phyloP scores from a whole-genome alignment of 148 eudicot genomes.

The Cornus controversa region DNA sequence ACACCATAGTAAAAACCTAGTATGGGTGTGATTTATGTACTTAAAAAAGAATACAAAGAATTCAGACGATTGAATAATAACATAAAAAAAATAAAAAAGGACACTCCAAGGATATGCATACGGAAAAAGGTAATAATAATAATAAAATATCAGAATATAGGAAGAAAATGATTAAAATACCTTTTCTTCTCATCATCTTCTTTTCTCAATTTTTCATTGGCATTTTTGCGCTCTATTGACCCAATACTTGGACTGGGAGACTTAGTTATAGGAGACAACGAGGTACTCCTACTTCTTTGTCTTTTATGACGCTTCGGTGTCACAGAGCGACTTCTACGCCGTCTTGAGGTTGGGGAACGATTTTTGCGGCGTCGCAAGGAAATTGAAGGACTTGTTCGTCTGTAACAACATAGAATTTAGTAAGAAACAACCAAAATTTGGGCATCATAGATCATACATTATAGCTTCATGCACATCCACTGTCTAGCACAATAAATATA shows the following conservation, averaged over 20 bases:
- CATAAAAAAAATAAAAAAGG: background rate
- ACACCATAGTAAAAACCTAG: background rate
- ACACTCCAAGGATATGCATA: background rate
- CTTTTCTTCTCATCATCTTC: constrained; percentile 76
- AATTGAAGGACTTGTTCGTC: constrained; percentile 63
- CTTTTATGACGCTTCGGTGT: constrained; percentile 46
- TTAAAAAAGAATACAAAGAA: background rate
- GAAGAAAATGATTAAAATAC: constrained; percentile 31
- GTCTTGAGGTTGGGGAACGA: constrained; percentile 57
- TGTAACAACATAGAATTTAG: constrained; percentile 29
- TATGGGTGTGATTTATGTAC: background rate
- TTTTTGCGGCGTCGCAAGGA: constrained; percentile 49
- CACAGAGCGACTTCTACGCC: constrained; percentile 52
- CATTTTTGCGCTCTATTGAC: constrained; percentile 45
- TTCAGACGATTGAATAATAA: too few species aligned
- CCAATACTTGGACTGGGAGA: constrained; percentile 46
- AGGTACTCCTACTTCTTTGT: constrained; percentile 46
- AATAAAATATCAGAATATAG: background rate
- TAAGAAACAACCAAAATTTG: constrained; percentile 24
- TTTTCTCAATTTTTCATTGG: constrained; percentile 59
- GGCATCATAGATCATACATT: background rate
- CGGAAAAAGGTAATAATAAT: background rate
- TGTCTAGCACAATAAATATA: constrained; percentile 25
- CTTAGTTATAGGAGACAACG: constrained; percentile 44
- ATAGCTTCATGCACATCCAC: constrained; percentile 18